Evolutionary conservation across 306 rosid species (phyloP), one percentile per base, ranked within the genome.

Genomic region (Dryas octopetala): DNA sequence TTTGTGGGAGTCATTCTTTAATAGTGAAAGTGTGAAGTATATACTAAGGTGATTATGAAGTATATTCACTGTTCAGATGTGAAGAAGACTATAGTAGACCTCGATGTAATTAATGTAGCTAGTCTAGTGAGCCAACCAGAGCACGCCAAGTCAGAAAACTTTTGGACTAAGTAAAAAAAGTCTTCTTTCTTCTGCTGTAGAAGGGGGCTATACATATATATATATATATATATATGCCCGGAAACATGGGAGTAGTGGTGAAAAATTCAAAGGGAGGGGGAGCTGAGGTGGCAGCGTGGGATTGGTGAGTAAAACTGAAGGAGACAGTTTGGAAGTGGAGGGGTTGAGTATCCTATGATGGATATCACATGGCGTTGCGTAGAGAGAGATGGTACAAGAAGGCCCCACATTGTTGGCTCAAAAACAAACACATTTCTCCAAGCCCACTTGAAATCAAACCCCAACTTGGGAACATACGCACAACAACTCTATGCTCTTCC

Each of bases 361-460:
- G 79, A 76, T 85, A 76, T 90, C 99, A 92, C 98, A 89, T 92
- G 99, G 89, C 32, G 66, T 52, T 89, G 92, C 82, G 87, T 74
- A 85, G 77, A 54, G 89, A 76, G 93, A 85, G 84, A 85, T 83
- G 76, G 76, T 85, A 90, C 99, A 92, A 41, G 80, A 23, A 82
- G 96, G 91, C 84, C 98, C 97, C 99, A 90, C 98, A 78, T 81
- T 90, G 97, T 83, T 89, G 60, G 82, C 88, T 81, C 80, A 75
- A 90, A 86, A 74, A 79, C 93, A 84, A 87, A 92, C 99, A 92
- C 73, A 45, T 68, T 77, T 88, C 66, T 77, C 47, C 43, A 85
- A 78, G 64, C 79, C 80, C 98, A 90, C 96, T 90, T 90, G 88
- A 89, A 78, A 80, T 78, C 82, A 74, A 85, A 80, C 92, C 91